Conservation (phyloP, 306 rosid genomes). For the Betula pendula region DNA sequence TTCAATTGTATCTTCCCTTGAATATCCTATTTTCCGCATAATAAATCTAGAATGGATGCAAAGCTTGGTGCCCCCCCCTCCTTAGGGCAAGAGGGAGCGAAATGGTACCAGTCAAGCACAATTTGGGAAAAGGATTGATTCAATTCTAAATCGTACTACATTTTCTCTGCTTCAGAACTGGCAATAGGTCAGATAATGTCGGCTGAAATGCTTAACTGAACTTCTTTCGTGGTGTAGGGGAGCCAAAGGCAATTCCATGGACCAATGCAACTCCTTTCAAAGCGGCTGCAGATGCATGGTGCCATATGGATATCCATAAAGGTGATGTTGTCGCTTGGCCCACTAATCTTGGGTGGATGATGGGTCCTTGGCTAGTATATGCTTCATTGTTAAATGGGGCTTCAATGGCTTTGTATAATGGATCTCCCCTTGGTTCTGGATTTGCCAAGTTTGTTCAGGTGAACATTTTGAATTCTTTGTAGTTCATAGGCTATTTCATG, state of each 20-base stretch:
- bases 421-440: slow-evolving; percentile 87
- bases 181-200: not conserved
- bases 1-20: not conserved
- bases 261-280: slow-evolving; percentile 77
- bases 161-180: no score
- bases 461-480: slow-evolving; percentile 9
- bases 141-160: not conserved
- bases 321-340: slow-evolving; percentile 94
- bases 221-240: slow-evolving; percentile 55
- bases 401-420: slow-evolving; percentile 81
- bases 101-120: slow-evolving; percentile 1
- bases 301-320: slow-evolving; percentile 74
- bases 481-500: not conserved
- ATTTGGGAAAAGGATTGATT: slow-evolving; percentile 12
- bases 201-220: slow-evolving; percentile 14
- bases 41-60: not conserved
- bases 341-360: slow-evolving; percentile 99
- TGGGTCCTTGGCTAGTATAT: slow-evolving; percentile 98
- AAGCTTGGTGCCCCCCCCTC: not conserved
- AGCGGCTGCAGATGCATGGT: slow-evolving; percentile 99
- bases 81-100: no score
- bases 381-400: slow-evolving; percentile 93
- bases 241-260: slow-evolving; percentile 99
- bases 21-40: not conserved
- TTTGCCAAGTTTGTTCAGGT: slow-evolving; percentile 94